A percentile compares a stretch with the other conserved stretches of the same genome.
Conservation (phyloP, 202 grass and related monocot species). For the Digitaria exilis region DNA sequence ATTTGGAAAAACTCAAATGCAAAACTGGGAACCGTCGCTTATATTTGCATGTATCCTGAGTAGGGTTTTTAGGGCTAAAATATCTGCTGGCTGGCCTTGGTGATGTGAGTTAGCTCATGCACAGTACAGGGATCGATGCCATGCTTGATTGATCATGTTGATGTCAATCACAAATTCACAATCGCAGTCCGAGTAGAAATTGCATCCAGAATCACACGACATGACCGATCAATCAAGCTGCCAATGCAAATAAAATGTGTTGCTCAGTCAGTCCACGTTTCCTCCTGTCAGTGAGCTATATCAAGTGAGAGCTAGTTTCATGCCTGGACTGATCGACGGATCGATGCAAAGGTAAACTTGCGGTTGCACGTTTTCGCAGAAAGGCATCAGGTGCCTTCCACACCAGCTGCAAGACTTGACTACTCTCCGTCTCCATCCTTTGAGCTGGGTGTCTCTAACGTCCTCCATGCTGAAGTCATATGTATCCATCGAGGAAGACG, state of each 20-base stretch:
- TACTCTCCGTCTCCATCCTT: neutral
- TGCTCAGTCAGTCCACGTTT: neutral
- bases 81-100: neutral
- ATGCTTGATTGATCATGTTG: neutral
- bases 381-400: constrained; percentile 22
- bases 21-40: neutral
- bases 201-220: neutral
- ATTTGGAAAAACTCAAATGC: too few species aligned
- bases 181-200: neutral
- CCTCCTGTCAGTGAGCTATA: neutral
- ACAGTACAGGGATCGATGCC: neutral
- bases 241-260: neutral
- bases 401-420: neutral
- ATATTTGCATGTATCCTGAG: too few species aligned
- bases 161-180: neutral
- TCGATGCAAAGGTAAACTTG: constrained; percentile 10
- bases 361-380: neutral
- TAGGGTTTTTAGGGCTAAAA: neutral
- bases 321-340: neutral
- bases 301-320: neutral
- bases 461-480: neutral
- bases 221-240: neutral
- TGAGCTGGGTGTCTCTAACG: neutral
- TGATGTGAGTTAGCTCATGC: neutral
- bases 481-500: neutral